Evolutionary conservation across 768 basidiomycete species (phyloP), one percentile per base, ranked within the genome.

Genomic region (Termitomyces eurrhizus): DNA sequence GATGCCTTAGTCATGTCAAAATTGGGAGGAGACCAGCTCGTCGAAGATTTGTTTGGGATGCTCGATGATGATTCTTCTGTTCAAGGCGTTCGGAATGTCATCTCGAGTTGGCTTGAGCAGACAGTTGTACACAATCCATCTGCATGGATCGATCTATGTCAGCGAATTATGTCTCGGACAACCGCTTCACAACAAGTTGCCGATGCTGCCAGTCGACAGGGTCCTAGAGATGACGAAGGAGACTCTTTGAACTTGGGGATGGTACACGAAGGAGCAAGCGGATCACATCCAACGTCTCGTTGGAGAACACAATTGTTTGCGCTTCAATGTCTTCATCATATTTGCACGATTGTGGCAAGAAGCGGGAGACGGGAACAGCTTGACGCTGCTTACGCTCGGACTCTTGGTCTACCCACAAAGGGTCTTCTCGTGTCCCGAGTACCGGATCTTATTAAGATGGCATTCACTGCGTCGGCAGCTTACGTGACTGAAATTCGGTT

Each of bases 301-400:
- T 99, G 97, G 97, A 80, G 97, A 60, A 99, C 97, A 0, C 97
- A 98, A 62, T 75, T 98, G 16, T 99, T 98, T 71, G 93, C 97
- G 2, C 74, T 99, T 56, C 86, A 90, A 63, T 98, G 97, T 70
- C 73, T 98, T 39, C 96, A 98, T 71, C 85, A 85, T 52, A 95
- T 98, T 11, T 93, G 96, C 65, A 79, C 78, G 1, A 85, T 90
- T 7, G 87, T 97, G 1, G 78, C 84, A 0, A 79, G 76, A 29
- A 89, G 89, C 35, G 89, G 91, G 24, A 79, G 88, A 59, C 80
- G 79, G 62, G 95, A 99, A 67, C 94, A 98, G 67, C 77, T 97
- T 39, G 89, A 96, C 70, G 83, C 91, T 33, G 77, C 80, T 2
- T 81, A 86, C 63, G 95, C 93, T 2, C 78, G 84, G 49, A 78